These are phyloP conservation scores for Teratosphaeriaceae sp. DNA, from an alignment of 2,329 filamentous ascomycete genomes.

Conservation along the genomic window DNA sequence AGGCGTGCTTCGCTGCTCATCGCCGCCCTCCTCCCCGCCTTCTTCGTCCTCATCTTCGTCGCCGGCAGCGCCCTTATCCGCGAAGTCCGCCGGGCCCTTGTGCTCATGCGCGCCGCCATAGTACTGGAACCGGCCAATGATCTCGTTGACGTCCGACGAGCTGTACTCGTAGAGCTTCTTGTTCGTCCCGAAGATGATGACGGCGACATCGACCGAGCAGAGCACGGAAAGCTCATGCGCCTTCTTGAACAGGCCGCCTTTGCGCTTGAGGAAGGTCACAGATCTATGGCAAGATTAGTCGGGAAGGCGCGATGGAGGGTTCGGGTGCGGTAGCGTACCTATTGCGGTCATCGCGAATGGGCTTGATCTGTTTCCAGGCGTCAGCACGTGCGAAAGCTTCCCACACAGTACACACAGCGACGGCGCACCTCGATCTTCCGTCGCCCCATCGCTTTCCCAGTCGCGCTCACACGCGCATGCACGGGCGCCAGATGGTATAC, in stretches of 20 bases:
- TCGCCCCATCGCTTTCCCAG: slow-evolving; percentile 65
- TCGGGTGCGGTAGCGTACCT: slow-evolving; percentile 17
- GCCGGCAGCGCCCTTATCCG: slow-evolving; percentile 62
- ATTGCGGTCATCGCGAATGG: slow-evolving; percentile 21
- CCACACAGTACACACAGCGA: too few relatives aligned
- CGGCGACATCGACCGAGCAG: slow-evolving; percentile 95
- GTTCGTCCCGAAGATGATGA: slow-evolving; percentile 97
- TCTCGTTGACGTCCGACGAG: slow-evolving; percentile 85
- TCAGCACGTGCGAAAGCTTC: slow-evolving; percentile 5
- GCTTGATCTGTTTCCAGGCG: slow-evolving; percentile 13
- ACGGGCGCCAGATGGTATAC: background rate
- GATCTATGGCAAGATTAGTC: slow-evolving; percentile 11
- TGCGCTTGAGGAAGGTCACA: slow-evolving; percentile 89
- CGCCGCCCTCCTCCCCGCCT: slow-evolving; percentile 53
- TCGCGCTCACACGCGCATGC: slow-evolving; percentile 5
- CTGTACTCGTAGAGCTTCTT: slow-evolving; percentile 99
- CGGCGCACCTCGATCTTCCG: slow-evolving; percentile 76
- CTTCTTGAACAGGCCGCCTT: slow-evolving; percentile 98
- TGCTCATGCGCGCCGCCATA: slow-evolving; percentile 92
- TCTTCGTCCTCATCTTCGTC: slow-evolving; percentile 79
- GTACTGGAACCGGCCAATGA: slow-evolving; percentile 82
- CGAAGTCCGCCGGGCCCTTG: slow-evolving; percentile 90
- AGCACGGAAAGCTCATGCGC: slow-evolving; percentile 96
- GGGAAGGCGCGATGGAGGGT: slow-evolving; percentile 12
- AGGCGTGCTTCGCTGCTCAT: slow-evolving; percentile 58